These are phyloP conservation scores for Diplogelasinospora grovesii DNA, from an alignment of 495 filamentous ascomycete species.

Conservation along the genomic window DNA sequence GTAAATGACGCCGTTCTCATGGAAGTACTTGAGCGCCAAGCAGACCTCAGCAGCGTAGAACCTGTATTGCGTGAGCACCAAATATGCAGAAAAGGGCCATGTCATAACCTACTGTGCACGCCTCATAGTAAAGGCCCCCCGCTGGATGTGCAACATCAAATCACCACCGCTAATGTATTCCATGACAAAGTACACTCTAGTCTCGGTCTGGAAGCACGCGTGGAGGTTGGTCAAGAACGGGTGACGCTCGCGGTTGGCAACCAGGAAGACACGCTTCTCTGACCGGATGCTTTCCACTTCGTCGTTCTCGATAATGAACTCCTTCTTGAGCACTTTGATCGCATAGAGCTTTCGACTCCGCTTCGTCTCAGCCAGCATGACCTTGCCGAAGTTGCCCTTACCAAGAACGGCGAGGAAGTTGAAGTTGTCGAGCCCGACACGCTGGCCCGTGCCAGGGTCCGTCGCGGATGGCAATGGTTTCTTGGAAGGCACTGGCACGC, in stretches of 20 bases:
- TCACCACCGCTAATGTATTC: slow-evolving; percentile 99
- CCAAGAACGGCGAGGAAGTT: slow-evolving; percentile 98
- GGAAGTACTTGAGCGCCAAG: slow-evolving; percentile 96
- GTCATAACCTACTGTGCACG: slow-evolving; percentile 73
- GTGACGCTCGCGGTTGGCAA: slow-evolving; percentile 96
- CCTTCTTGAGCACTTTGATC: slow-evolving; percentile 99
- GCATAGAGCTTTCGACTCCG: slow-evolving; percentile 85
- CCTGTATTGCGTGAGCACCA: slow-evolving; percentile 34
- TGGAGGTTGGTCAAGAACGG: slow-evolving; percentile 94
- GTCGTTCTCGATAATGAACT: slow-evolving; percentile 99
- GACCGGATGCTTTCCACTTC: slow-evolving; percentile 99
- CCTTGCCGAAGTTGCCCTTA: slow-evolving; percentile 99
- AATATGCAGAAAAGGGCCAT: neutral
- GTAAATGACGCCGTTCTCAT: slow-evolving; percentile 99
- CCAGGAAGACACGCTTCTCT: slow-evolving; percentile 93
- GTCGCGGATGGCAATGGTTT: slow-evolving; percentile 52
- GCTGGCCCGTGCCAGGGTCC: slow-evolving; percentile 58
- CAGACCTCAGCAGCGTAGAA: slow-evolving; percentile 99
- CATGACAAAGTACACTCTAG: slow-evolving; percentile 98
- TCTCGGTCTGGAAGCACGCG: slow-evolving; percentile 99
- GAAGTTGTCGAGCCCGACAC: slow-evolving; percentile 96
- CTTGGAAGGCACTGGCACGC: slow-evolving; percentile 33
- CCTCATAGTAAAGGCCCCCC: slow-evolving; percentile 91
- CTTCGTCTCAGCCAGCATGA: slow-evolving; percentile 99
- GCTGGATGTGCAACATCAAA: slow-evolving; percentile 98